Evolutionary conservation across 169 alveolate species (phyloP).

Genomic region (Babesia microti): DNA sequence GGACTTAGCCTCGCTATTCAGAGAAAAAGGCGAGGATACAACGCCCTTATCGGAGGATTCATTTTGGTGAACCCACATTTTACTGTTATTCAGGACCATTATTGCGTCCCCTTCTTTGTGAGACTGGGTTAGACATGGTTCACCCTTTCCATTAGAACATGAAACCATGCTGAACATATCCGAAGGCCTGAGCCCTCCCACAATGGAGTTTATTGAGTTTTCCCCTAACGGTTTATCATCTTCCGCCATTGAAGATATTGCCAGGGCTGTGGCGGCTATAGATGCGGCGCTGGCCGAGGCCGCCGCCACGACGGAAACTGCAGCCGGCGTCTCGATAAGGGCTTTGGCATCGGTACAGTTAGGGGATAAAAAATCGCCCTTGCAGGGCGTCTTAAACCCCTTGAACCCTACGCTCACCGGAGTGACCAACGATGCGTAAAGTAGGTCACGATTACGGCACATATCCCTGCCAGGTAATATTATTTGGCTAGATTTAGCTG

Average conservation of each 20-base stretch:
- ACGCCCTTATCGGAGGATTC: neutral
- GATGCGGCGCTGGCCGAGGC: constrained; percentile 46
- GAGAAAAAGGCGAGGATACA: neutral
- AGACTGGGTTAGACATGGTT: no score
- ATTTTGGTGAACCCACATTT: constrained; percentile 3
- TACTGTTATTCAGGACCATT: neutral
- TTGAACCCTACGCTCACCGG: constrained; percentile 1
- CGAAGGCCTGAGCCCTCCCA: constrained; percentile 33
- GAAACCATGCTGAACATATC: no score
- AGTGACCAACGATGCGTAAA: constrained; percentile 20
- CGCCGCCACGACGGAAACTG: constrained; percentile 21
- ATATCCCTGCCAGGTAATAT: constrained; percentile 5
- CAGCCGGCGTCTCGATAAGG: constrained; percentile 1
- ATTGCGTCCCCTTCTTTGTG: neutral
- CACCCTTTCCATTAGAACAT: no score
- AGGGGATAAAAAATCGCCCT: neutral
- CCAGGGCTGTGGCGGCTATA: constrained; percentile 38
- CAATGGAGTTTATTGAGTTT: constrained; percentile 6
- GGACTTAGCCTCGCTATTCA: constrained; percentile 1
- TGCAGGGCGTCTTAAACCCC: neutral
- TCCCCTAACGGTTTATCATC: neutral
- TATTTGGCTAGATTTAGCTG: no score
- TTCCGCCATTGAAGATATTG: constrained; percentile 4
- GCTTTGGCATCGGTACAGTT: neutral
- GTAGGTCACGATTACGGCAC: constrained; percentile 24